Evolutionary conservation across 257 asterid species (phyloP).

Genomic region (Euphrasia confusa): DNA sequence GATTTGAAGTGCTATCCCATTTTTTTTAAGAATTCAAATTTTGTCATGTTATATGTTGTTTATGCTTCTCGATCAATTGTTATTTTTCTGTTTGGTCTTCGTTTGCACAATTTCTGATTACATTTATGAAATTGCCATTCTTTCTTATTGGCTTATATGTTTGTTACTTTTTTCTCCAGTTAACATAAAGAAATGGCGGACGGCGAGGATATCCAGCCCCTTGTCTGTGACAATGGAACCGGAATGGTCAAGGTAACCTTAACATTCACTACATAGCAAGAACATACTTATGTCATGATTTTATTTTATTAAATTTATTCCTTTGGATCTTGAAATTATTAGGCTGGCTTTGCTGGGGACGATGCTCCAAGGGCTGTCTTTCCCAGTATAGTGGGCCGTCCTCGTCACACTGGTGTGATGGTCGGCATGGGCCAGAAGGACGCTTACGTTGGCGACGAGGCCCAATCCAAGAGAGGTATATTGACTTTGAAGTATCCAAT

Average conservation of each 20-base stretch:
- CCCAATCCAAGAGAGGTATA: slow-evolving; percentile 66
- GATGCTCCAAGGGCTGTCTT: slow-evolving; percentile 64
- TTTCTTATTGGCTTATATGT: background rate
- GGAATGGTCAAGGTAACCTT: slow-evolving; percentile 56
- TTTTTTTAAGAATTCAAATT: background rate
- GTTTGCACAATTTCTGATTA: background rate
- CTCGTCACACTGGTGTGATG: slow-evolving; percentile 61
- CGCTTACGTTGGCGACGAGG: slow-evolving; percentile 51
- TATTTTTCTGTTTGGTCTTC: slow-evolving; percentile 4
- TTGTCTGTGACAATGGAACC: slow-evolving; percentile 56
- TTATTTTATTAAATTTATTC: background rate
- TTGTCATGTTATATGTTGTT: background rate
- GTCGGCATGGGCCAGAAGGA: slow-evolving; percentile 62
- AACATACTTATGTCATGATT: background rate
- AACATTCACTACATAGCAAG: background rate
- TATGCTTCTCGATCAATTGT: slow-evolving; percentile 2
- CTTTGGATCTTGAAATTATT: slow-evolving; percentile 9
- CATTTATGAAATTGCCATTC: background rate
- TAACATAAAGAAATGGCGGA: slow-evolving; percentile 39
- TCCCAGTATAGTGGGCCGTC: slow-evolving; percentile 55
- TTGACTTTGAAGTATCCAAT: slow-evolving; percentile 55
- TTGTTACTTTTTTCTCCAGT: slow-evolving; percentile 10
- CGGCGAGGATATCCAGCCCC: slow-evolving; percentile 49
- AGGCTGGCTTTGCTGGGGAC: slow-evolving; percentile 66
- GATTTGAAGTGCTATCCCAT: slow-evolving; percentile 3